A percentile compares a stretch with the other conserved stretches of the same genome.
These are phyloP conservation scores for Isatis tinctoria DNA, from an alignment of 345 rosid species.

Conservation along the genomic window DNA sequence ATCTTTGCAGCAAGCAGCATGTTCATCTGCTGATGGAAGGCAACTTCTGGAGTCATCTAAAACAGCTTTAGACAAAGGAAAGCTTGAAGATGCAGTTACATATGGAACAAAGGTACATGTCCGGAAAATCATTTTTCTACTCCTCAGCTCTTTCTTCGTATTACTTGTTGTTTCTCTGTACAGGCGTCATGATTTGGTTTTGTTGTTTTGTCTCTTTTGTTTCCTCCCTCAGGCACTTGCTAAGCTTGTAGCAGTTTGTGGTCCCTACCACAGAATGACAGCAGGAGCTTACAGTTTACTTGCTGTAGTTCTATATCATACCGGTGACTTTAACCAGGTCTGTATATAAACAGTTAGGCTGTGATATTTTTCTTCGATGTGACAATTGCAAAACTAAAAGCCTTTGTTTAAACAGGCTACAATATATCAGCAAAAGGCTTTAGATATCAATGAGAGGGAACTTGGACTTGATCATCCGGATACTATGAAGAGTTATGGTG, in stretches of 20 bases:
- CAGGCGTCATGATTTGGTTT: conserved; percentile 14
- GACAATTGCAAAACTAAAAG: conserved; percentile 19
- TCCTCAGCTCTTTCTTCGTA: conserved; percentile 10
- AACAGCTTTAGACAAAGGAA: conserved; percentile 98
- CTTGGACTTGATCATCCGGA: conserved; percentile 98
- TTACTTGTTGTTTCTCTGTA: conserved; percentile 4
- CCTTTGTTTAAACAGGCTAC: conserved; percentile 67
- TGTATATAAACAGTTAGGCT: conserved; percentile 19
- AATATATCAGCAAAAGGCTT: conserved; percentile 95
- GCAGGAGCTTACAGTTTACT: conserved; percentile 99
- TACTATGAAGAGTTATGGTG: conserved; percentile 99
- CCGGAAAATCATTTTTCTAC: background rate
- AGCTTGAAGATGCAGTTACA: conserved; percentile 98
- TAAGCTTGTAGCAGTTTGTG: conserved; percentile 95
- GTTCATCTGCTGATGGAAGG: conserved; percentile 99
- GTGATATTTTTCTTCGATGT: conserved; percentile 4
- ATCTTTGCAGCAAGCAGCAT: conserved; percentile 90
- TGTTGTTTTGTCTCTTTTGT: conserved; percentile 9
- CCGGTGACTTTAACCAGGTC: conserved; percentile 99
- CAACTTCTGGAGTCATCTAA: conserved; percentile 97
- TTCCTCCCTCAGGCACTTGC: conserved; percentile 72
- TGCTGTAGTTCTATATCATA: conserved; percentile 96
- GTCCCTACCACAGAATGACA: conserved; percentile 98
- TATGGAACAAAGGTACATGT: conserved; percentile 84
- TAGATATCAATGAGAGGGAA: conserved; percentile 99